These are phyloP conservation scores for Mallotus repandus DNA, from an alignment of 441 rosid species.

Conservation along the genomic window DNA sequence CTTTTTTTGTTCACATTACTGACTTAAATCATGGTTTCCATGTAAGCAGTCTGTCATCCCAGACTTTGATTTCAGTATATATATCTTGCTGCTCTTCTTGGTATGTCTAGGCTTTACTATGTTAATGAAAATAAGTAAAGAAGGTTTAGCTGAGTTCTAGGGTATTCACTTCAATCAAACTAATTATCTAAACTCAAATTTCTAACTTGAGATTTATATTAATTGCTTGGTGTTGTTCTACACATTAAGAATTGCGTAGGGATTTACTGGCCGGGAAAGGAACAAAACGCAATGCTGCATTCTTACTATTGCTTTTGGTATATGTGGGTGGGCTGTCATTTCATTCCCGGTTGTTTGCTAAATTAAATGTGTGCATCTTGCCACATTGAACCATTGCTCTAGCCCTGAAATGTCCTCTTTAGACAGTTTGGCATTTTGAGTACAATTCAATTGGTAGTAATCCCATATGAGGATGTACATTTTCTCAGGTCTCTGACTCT, in stretches of 20 bases:
- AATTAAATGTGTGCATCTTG: neutral
- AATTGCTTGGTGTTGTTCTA: neutral
- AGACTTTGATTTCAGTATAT: slow-evolving; percentile 8
- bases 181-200: neutral
- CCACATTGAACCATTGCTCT: neutral
- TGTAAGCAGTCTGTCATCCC: neutral
- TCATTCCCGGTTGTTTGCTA: neutral
- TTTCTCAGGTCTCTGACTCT: neutral
- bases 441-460: neutral
- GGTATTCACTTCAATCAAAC: slow-evolving; percentile 2
- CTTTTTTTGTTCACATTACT: slow-evolving; percentile 1
- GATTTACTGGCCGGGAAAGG: neutral
- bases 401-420: neutral
- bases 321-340: neutral
- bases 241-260: neutral
- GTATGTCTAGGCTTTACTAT: neutral
- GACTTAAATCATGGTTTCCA: neutral
- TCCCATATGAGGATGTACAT: neutral
- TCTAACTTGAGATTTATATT: neutral
- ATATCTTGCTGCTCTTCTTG: slow-evolving; percentile 11
- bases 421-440: neutral
- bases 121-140: neutral
- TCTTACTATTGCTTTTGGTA: neutral
- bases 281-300: neutral
- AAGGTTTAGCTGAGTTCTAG: slow-evolving; percentile 1